phyloP scores from a whole-genome alignment of 2,329 filamentous ascomycete species.

The Trichoderma simmonsii region DNA sequence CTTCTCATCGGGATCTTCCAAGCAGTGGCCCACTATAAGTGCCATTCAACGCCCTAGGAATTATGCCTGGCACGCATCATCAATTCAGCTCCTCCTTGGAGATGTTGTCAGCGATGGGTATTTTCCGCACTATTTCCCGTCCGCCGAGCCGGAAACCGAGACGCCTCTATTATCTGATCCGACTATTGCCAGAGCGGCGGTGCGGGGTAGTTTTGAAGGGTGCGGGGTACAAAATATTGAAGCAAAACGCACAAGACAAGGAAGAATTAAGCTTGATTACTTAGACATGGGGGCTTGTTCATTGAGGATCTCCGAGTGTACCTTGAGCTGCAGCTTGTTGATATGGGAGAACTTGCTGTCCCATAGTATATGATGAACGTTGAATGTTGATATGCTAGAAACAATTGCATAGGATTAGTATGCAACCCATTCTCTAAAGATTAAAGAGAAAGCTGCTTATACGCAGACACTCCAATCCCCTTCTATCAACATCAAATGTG shows the following conservation, averaged over 20 bases:
- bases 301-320: neutral
- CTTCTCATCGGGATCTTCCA: neutral
- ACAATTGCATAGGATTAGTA: neutral
- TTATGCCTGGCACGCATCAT: neutral
- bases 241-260: neutral
- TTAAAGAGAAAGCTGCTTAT: neutral
- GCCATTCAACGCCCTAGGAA: neutral
- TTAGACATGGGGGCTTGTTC: neutral
- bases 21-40: neutral
- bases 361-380: neutral
- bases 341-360: neutral
- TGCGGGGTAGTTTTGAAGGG: neutral
- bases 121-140: neutral
- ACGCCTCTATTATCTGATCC: neutral
- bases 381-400: neutral
- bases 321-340: neutral
- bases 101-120: neutral
- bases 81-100: neutral
- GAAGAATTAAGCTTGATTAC: neutral
- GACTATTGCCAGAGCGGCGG: neutral
- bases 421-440: neutral
- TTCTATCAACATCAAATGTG: no score
- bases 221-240: neutral
- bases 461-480: fast-evolving
- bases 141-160: neutral